Evolutionary conservation across 1,284 basidiomycete species (phyloP).

Genomic region (Leccinum subfulvum): DNA sequence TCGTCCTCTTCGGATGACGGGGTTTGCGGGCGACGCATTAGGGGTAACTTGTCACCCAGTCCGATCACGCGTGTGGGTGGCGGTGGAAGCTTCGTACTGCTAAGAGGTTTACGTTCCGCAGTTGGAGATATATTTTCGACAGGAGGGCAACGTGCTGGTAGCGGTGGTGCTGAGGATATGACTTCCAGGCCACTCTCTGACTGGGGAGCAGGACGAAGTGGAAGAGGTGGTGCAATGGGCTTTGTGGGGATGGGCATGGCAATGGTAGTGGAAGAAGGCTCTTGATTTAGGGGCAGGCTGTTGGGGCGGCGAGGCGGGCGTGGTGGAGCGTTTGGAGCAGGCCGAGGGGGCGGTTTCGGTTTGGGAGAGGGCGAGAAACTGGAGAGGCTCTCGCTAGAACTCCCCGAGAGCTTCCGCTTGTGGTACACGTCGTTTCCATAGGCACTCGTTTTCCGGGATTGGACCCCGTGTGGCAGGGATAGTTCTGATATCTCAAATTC

Average conservation of each 20-base stretch:
- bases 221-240: conserved; percentile 26
- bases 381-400: conserved; percentile 25
- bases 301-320: conserved; percentile 21
- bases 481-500: conserved; percentile 31
- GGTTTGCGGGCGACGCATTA: conserved; percentile 46
- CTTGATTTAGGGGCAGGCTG: background rate
- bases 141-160: conserved; percentile 23
- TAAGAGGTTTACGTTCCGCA: conserved; percentile 47
- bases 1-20: conserved; percentile 54
- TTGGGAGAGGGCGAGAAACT: conserved; percentile 14
- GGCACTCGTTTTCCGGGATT: conserved; percentile 3
- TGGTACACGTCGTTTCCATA: conserved; percentile 3
- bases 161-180: conserved; percentile 22
- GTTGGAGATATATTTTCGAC: conserved; percentile 18
- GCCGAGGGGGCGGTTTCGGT: conserved; percentile 26
- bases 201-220: conserved; percentile 21
- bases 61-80: conserved; percentile 73
- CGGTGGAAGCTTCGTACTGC: conserved; percentile 51
- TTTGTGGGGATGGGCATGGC: conserved; percentile 11
- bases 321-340: conserved; percentile 16
- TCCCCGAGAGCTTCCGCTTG: conserved; percentile 15
- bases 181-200: conserved; percentile 13
- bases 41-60: conserved; percentile 66
- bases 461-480: conserved; percentile 10
- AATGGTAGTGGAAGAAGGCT: background rate